These are phyloP conservation scores for Ophiostoma ulmi DNA, from an alignment of 2,329 filamentous ascomycete genomes.

Conservation along the genomic window DNA sequence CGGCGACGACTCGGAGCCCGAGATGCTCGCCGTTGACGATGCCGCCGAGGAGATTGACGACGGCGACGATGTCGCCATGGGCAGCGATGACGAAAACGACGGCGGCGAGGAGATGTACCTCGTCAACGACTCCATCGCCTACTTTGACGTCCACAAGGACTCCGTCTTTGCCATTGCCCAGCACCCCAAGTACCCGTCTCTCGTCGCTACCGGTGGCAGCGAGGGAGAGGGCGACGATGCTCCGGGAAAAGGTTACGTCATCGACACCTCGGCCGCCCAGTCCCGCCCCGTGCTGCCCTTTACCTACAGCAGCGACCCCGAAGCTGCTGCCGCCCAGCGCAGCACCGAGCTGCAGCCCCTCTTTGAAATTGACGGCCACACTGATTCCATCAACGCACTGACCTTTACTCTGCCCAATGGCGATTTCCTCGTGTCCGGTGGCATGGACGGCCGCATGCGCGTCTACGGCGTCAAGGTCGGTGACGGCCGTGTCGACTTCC, in stretches of 20 bases:
- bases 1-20: constrained; percentile 53
- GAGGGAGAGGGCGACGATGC: constrained; percentile 55
- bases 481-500: constrained; percentile 38
- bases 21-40: constrained; percentile 71
- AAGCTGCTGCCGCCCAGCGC: constrained; percentile 41
- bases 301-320: constrained; percentile 64
- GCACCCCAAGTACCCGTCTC: constrained; percentile 70
- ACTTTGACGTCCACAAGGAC: constrained; percentile 87
- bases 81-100: constrained; percentile 28
- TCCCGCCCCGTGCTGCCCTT: constrained; percentile 65
- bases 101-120: constrained; percentile 62
- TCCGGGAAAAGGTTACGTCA: constrained; percentile 76
- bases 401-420: constrained; percentile 78
- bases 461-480: constrained; percentile 50
- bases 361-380: constrained; percentile 79
- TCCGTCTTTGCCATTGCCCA: constrained; percentile 93
- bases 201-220: constrained; percentile 81
- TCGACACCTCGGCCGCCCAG: constrained; percentile 64
- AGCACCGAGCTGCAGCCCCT: constrained; percentile 59
- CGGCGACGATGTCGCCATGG: constrained; percentile 43
- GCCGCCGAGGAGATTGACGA: constrained; percentile 69
- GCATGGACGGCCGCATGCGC: constrained; percentile 77
- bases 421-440: constrained; percentile 79
- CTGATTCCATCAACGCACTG: constrained; percentile 83
- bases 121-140: constrained; percentile 86